phyloP scores from a whole-genome alignment of 192 early-diverging fungal genomes.

The Fimicolochytrium jonesii region DNA sequence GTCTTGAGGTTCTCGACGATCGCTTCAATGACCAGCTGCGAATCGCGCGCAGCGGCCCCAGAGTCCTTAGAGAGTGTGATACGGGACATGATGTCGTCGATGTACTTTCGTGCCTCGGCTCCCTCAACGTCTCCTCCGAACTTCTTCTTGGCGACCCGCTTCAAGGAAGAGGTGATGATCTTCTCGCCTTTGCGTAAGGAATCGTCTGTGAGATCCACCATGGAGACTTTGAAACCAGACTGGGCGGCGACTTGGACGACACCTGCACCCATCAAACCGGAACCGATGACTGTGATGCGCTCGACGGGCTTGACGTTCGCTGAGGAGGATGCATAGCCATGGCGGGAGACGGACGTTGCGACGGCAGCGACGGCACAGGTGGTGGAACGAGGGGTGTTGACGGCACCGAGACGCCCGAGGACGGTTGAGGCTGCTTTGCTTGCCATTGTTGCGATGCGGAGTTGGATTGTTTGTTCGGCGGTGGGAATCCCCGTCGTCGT shows the following conservation, averaged over 20 bases:
- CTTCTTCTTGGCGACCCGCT: slow-evolving; percentile 88
- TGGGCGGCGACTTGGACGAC: slow-evolving; percentile 65
- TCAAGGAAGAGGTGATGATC: slow-evolving; percentile 79
- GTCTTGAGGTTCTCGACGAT: slow-evolving; percentile 90
- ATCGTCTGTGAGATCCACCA: slow-evolving; percentile 75
- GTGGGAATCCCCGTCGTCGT: no score
- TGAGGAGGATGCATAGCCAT: no score
- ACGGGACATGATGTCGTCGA: slow-evolving; percentile 65
- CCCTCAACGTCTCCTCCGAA: slow-evolving; percentile 61
- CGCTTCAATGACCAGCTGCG: slow-evolving; percentile 90
- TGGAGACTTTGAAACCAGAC: slow-evolving; percentile 72
- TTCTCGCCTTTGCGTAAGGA: slow-evolving; percentile 72
- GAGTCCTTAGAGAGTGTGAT: slow-evolving; percentile 67
- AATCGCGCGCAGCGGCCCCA: slow-evolving; percentile 48
- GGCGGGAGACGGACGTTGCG: no score
- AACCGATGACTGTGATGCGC: slow-evolving; percentile 78
- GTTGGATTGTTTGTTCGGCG: no score
- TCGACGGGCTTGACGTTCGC: no score
- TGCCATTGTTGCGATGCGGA: no score
- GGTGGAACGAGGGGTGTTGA: no score
- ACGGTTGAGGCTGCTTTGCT: no score
- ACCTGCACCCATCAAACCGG: slow-evolving; percentile 51
- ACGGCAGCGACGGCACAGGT: no score
- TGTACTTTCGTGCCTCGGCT: slow-evolving; percentile 45
- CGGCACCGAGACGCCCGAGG: no score